Conservation (phyloP, 176 grass and related monocot species). For the Ampelocalamus luodianensis region DNA sequence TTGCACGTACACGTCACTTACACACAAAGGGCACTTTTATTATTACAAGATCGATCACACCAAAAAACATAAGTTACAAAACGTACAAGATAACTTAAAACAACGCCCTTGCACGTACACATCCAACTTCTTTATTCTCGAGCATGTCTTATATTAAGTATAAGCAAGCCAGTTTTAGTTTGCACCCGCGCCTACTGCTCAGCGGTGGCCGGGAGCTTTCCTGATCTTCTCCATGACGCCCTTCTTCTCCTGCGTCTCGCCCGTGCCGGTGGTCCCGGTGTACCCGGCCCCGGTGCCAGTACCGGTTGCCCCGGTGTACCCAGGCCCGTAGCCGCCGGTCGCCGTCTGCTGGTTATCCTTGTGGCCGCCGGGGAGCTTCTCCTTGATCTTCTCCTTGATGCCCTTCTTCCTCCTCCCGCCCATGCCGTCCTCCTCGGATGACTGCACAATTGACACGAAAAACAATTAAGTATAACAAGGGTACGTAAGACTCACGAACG, state of each 20-base stretch:
- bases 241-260: constrained; percentile 55
- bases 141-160: no score
- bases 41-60: no score
- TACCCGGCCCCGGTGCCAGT: not conserved
- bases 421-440: constrained; percentile 57
- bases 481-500: no score
- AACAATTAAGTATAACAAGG: no score
- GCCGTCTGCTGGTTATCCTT: constrained; percentile 5
- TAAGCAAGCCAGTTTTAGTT: no score
- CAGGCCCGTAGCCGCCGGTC: not conserved
- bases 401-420: constrained; percentile 62
- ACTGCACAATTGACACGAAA: not conserved
- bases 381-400: constrained; percentile 66
- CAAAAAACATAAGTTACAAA: no score
- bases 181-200: not conserved
- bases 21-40: no score
- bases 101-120: no score
- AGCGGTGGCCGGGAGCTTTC: constrained; percentile 63
- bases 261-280: not conserved
- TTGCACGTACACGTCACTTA: no score
- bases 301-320: not conserved
- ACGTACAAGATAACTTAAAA: no score
- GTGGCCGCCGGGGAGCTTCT: constrained; percentile 48
- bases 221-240: constrained; percentile 71
- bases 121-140: no score